Percentiles rank a stretch among this genome's conserved stretches.
phyloP scores from a whole-genome alignment of 176 grass and related monocot species.

The Zizania latifolia region DNA sequence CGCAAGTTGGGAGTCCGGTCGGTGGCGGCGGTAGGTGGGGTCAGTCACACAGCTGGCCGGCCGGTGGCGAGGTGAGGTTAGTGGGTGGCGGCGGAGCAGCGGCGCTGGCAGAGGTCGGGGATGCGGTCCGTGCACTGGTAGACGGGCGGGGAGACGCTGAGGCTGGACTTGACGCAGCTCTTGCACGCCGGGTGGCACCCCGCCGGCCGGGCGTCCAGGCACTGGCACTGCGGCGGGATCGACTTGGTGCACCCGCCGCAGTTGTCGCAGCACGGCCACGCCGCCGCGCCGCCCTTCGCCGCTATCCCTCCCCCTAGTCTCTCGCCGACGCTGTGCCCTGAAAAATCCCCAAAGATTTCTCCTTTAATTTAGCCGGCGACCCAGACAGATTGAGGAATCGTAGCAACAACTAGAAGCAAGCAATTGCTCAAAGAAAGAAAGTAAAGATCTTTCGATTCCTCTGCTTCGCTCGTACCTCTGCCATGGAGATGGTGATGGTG shows the following conservation, averaged over 20 bases:
- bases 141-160: conserved; percentile 54
- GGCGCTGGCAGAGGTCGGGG: conserved; percentile 45
- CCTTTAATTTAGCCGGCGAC: background rate
- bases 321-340: conserved; percentile 3
- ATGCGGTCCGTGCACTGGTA: conserved; percentile 78
- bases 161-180: conserved; percentile 56
- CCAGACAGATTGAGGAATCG: background rate
- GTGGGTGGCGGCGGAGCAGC: conserved; percentile 28
- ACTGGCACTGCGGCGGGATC: conserved; percentile 43
- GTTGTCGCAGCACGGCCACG: conserved; percentile 72
- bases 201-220: conserved; percentile 45
- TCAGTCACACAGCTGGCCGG: background rate
- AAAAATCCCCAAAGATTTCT: background rate
- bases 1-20: no score
- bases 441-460: background rate
- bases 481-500: conserved; percentile 20
- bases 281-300: background rate
- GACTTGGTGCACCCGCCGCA: conserved; percentile 71
- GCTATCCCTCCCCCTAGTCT: no score
- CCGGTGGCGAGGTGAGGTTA: background rate
- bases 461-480: conserved; percentile 18
- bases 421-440: background rate
- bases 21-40: no score
- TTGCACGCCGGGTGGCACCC: conserved; percentile 76
- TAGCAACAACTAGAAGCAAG: no score